phyloP scores from a whole-genome alignment of 176 grass and related monocot species.

The Musa itinerans region DNA sequence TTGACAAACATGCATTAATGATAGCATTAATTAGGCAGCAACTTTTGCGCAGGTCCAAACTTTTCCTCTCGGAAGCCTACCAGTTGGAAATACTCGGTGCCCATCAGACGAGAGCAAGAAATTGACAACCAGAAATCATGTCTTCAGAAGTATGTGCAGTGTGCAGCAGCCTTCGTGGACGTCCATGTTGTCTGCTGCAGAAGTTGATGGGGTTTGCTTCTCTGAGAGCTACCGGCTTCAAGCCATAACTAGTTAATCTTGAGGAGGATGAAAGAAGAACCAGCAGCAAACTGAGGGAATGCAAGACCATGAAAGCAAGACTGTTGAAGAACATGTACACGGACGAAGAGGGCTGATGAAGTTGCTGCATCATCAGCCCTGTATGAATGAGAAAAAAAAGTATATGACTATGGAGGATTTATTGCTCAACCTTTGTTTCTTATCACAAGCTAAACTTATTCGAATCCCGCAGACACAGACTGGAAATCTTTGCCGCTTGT shows the following conservation, averaged over 20 bases:
- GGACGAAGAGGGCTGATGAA: neutral
- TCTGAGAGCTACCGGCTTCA: no score
- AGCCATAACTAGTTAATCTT: neutral
- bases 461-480: slow-evolving; percentile 45
- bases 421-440: neutral
- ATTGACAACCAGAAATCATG: neutral
- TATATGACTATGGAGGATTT: neutral
- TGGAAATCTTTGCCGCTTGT: slow-evolving; percentile 58
- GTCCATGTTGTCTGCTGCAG: neutral
- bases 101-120: neutral
- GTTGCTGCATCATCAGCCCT: neutral
- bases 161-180: neutral
- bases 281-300: neutral
- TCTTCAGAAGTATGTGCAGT: neutral
- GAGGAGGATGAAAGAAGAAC: neutral
- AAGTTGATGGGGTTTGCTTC: neutral
- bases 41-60: neutral
- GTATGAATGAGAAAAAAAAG: neutral
- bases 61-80: no score
- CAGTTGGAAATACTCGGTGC: neutral
- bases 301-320: neutral
- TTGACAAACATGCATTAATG: neutral
- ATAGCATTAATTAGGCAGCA: neutral
- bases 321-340: neutral
- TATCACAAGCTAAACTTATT: slow-evolving; percentile 41